Evolutionary conservation across 805 yeast genomes (phyloP), one percentile per base, ranked within the genome.

Genomic region (Saturnispora quitensis): DNA sequence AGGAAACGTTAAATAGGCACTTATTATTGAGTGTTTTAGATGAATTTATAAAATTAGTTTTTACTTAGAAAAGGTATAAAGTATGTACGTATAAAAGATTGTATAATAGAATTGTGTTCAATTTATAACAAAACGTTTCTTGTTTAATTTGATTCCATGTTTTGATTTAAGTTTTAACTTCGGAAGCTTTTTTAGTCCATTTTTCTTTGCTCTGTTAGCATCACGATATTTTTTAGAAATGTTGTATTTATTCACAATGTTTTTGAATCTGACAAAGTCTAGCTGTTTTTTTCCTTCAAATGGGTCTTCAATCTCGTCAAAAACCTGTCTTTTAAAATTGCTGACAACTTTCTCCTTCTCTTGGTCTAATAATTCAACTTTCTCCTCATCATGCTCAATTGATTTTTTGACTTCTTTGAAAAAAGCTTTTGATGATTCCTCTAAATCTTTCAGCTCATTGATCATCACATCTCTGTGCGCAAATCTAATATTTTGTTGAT

Each of bases 1-100:
- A 87, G 59, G 86, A 82, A 53, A 72, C 74, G 25, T 67, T 90
- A 53, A 86, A 86, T 62, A 73, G 78, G 22, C 87, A 85, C 59
- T 64, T 90, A 51, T 60, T 84, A 0, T 74, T 79, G 50, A 75
- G 76, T 45, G 40, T 86, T 0, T 56, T 86, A 17, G 95, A 89
- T 53, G 74, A 76, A 45, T 42, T 82, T 0, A 40, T 85, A 1
- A 71, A 66, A 18, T 81, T 74, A 35, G 33, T 80, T 1, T 77
- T 78, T 52, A 27, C 33, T 15, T 40, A 38, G 42, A 31, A 33
- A 25, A 17, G 36, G 5, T 20, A 22, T 42, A 34, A 42, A 13
- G 5, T 7, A 9, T 40, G 20, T 34, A 10, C 13, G 9, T 22
- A 5, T 40, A 40, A 22, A 8, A 38, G 25, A 40, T 7, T 40